A percentile compares a stretch with the other conserved stretches of the same genome.
Evolutionary conservation across 495 filamentous ascomycete genomes (phyloP).

Genomic region (Talaromyces adpressus): DNA sequence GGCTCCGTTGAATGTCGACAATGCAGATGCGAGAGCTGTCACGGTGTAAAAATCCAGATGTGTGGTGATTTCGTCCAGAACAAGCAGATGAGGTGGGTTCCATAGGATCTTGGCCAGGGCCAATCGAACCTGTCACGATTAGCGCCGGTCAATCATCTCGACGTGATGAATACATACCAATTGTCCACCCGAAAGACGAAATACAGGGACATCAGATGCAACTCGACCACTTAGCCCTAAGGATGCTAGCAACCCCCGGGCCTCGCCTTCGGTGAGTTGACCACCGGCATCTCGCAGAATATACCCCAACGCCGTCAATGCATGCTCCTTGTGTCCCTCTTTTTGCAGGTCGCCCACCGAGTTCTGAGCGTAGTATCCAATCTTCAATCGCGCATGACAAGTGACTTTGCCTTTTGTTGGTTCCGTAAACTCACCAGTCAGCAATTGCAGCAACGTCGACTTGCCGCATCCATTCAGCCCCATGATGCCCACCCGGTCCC

Average conservation of each 20-base stretch:
- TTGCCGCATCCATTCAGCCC: conserved; percentile 97
- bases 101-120: conserved; percentile 63
- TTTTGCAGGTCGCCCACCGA: conserved; percentile 60
- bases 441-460: conserved; percentile 92
- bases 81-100: conserved; percentile 60
- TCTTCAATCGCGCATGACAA: conserved; percentile 97
- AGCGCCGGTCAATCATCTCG: background rate
- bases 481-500: conserved; percentile 86
- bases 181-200: conserved; percentile 68
- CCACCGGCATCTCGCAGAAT: conserved; percentile 39
- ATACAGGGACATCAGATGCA: conserved; percentile 63
- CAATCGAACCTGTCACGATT: conserved; percentile 51
- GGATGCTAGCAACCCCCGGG: conserved; percentile 52
- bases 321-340: conserved; percentile 31
- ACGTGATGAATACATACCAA: conserved; percentile 23
- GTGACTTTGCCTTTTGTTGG: conserved; percentile 83
- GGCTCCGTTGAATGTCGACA: conserved; percentile 61
- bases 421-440: conserved; percentile 86
- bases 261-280: conserved; percentile 51
- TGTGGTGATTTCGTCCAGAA: conserved; percentile 82
- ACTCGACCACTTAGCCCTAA: conserved; percentile 59
- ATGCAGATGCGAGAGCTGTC: conserved; percentile 54
- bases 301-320: conserved; percentile 54
- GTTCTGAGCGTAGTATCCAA: conserved; percentile 98
- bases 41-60: conserved; percentile 77